Percentiles rank a stretch among this genome's conserved stretches.
These are phyloP conservation scores for Pythium scleroteichum DNA, from an alignment of 352 stramenopile genomes.

Conservation along the genomic window DNA sequence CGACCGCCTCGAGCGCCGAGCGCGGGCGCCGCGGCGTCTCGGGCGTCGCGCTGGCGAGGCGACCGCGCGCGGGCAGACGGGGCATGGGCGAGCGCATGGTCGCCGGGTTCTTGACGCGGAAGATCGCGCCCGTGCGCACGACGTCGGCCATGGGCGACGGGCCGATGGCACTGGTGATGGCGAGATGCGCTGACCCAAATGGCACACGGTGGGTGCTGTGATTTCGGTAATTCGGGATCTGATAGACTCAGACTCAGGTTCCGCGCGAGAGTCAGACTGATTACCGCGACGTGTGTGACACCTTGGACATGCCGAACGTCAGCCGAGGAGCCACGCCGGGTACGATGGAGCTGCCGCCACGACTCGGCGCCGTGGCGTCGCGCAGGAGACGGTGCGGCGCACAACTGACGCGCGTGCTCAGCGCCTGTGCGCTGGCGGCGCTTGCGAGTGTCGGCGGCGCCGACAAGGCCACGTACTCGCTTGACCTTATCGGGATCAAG, in stretches of 20 bases:
- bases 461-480: constrained; percentile 37
- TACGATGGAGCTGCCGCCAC: not conserved
- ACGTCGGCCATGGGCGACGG: constrained; percentile 30
- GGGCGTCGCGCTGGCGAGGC: constrained; percentile 22
- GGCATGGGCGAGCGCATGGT: constrained; percentile 26
- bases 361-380: not conserved
- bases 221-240: not conserved
- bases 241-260: constrained; percentile 9
- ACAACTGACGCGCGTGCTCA: not conserved
- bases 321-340: not conserved
- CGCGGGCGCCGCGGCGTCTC: constrained; percentile 6
- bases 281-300: constrained; percentile 5
- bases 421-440: not conserved
- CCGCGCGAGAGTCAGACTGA: constrained; percentile 15
- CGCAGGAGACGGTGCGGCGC: not conserved
- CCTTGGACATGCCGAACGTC: not conserved
- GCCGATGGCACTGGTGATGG: not conserved
- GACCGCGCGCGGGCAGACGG: constrained; percentile 13
- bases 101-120: constrained; percentile 30
- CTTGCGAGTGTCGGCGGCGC: constrained; percentile 6
- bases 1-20: constrained; percentile 20
- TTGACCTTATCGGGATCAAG: constrained; percentile 37
- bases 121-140: constrained; percentile 33
- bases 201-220: not conserved
- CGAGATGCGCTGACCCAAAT: not conserved